Conservation (phyloP, 805 yeast species). For the Candida germanica region DNA sequence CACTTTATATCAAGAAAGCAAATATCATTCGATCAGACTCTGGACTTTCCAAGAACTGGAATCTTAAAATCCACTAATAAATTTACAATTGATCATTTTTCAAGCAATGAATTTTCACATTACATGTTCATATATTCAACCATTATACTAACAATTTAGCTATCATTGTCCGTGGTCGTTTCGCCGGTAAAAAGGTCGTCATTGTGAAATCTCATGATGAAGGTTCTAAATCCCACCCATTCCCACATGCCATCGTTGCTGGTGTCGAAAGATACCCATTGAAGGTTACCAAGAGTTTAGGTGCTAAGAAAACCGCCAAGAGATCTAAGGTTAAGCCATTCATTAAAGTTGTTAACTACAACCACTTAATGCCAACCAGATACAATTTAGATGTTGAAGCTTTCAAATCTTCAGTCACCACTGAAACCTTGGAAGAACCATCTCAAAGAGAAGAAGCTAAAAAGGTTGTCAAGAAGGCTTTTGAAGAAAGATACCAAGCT, state of each 20-base stretch:
- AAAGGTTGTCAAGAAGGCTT: conserved; percentile 98
- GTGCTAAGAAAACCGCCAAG: conserved; percentile 94
- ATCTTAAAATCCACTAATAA: too few relatives aligned
- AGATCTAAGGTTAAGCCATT: conserved; percentile 98
- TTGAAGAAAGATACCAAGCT: conserved; percentile 98
- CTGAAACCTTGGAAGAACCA: conserved; percentile 96
- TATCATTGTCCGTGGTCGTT: conserved; percentile 99
- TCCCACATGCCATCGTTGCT: conserved; percentile 99
- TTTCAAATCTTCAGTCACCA: conserved; percentile 85
- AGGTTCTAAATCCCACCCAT: conserved; percentile 97
- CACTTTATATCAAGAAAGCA: too few relatives aligned
- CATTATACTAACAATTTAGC: conserved; percentile 56
- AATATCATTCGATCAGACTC: too few relatives aligned
- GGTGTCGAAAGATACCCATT: conserved; percentile 99
- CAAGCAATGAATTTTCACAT: too few relatives aligned
- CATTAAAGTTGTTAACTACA: conserved; percentile 98
- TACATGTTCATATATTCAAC: too few relatives aligned
- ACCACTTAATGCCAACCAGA: conserved; percentile 99
- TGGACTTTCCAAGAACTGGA: too few relatives aligned
- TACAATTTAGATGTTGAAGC: conserved; percentile 96
- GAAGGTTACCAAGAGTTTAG: conserved; percentile 92
- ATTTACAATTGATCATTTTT: too few relatives aligned
- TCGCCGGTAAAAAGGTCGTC: conserved; percentile 99
- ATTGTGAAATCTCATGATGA: conserved; percentile 98
- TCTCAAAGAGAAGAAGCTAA: conserved; percentile 98